Conservation (phyloP, 2,329 filamentous ascomycete genomes). For the Berkeleyomyces rouxiae region DNA sequence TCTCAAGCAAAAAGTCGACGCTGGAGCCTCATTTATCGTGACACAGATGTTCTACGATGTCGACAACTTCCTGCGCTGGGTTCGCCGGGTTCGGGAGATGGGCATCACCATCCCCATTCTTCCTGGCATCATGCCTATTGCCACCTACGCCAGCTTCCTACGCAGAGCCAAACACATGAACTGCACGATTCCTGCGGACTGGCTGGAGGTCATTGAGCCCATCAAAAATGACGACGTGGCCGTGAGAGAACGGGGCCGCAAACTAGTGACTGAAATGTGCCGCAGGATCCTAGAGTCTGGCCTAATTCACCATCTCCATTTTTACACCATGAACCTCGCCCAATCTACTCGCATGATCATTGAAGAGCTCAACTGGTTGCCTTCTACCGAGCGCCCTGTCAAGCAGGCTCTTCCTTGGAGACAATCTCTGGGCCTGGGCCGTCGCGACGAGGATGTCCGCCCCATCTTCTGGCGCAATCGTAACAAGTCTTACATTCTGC, state of each 20-base stretch:
- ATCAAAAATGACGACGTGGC: conserved; percentile 94
- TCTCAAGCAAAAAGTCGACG: conserved; percentile 92
- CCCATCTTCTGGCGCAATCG: conserved; percentile 98
- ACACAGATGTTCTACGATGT: conserved; percentile 99
- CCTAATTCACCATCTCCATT: conserved; percentile 69
- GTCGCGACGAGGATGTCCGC: conserved; percentile 84
- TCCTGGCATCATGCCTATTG: conserved; percentile 75
- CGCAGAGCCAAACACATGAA: conserved; percentile 84
- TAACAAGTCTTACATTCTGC: conserved; percentile 85
- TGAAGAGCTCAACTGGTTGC: conserved; percentile 71
- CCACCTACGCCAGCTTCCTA: conserved; percentile 85
- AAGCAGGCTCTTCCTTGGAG: conserved; percentile 93
- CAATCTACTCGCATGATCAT: conserved; percentile 88
- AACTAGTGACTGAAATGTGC: conserved; percentile 78
- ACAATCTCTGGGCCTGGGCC: conserved; percentile 75
- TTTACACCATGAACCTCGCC: conserved; percentile 98
- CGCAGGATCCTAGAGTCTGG: conserved; percentile 67
- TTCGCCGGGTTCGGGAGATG: conserved; percentile 64
- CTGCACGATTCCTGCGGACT: conserved; percentile 63
- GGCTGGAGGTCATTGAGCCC: conserved; percentile 69
- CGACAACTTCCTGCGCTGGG: conserved; percentile 88
- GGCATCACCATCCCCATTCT: conserved; percentile 75
- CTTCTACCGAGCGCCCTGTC: conserved; percentile 58
- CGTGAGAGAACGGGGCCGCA: conserved; percentile 77
- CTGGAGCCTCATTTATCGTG: conserved; percentile 82